These are phyloP conservation scores for Saccharomyces hybrid DNA, from an alignment of 1,139 yeast genomes.

Conservation along the genomic window DNA sequence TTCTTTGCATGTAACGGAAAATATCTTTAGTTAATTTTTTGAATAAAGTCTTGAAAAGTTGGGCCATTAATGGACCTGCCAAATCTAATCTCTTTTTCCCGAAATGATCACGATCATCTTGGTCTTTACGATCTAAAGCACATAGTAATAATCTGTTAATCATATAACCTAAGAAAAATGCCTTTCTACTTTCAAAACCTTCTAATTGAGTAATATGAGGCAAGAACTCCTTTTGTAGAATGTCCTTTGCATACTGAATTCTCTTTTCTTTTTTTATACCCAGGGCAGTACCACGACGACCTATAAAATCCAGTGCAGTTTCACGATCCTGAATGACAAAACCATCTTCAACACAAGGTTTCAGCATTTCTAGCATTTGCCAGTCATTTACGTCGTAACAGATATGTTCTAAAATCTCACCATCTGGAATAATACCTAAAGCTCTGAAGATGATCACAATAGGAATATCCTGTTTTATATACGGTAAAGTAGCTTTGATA, in stretches of 20 bases:
- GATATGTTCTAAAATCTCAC: slow-evolving; percentile 95
- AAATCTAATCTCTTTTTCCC: slow-evolving; percentile 97
- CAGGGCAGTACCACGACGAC: slow-evolving; percentile 90
- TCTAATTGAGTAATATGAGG: slow-evolving; percentile 97
- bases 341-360: slow-evolving; percentile 99
- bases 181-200: slow-evolving; percentile 95
- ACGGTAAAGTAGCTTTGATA: slow-evolving; percentile 91
- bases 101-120: slow-evolving; percentile 98
- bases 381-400: slow-evolving; percentile 97
- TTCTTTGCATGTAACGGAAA: slow-evolving; percentile 96
- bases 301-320: slow-evolving; percentile 94
- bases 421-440: slow-evolving; percentile 96
- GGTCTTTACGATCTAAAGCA: slow-evolving; percentile 95
- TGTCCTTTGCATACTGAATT: slow-evolving; percentile 95
- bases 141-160: slow-evolving; percentile 88
- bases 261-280: slow-evolving; percentile 97
- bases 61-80: slow-evolving; percentile 96
- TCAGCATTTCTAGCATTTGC: slow-evolving; percentile 99
- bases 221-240: slow-evolving; percentile 86
- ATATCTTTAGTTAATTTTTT: slow-evolving; percentile 91
- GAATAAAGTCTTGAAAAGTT: slow-evolving; percentile 87
- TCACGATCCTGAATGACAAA: slow-evolving; percentile 97
- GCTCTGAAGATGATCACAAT: slow-evolving; percentile 96
- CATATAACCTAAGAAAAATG: slow-evolving; percentile 96
- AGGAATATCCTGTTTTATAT: slow-evolving; percentile 93